These are phyloP conservation scores for Fonsecaea multimorphosa DNA, from an alignment of 2,329 filamentous ascomycete species.

Conservation along the genomic window DNA sequence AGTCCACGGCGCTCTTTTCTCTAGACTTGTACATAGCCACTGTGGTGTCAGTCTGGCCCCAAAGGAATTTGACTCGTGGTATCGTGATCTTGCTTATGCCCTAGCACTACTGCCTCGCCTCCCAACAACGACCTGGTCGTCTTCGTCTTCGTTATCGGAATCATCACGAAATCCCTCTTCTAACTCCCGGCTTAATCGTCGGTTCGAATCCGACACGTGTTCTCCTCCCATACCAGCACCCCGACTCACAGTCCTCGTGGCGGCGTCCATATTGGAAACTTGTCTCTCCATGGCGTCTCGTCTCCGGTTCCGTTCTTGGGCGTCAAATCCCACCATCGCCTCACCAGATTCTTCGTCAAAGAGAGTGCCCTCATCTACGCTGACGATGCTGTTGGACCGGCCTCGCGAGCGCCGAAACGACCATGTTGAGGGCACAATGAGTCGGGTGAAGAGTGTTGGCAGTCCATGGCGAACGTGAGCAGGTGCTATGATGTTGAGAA, in stretches of 20 bases:
- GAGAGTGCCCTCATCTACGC: slow-evolving; percentile 60
- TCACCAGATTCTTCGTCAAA: slow-evolving; percentile 73
- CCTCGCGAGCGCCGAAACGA: slow-evolving; percentile 45
- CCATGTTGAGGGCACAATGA: slow-evolving; percentile 53
- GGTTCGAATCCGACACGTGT: slow-evolving; percentile 51
- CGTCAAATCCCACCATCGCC: slow-evolving; percentile 58
- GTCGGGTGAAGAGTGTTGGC: slow-evolving; percentile 50
- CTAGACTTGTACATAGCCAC: too few relatives aligned
- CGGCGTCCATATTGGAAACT: slow-evolving; percentile 38
- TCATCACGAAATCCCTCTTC: slow-evolving; percentile 78
- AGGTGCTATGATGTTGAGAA: slow-evolving; percentile 34
- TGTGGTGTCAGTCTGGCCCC: not conserved
- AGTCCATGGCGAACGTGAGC: slow-evolving; percentile 49
- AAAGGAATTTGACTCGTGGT: not conserved
- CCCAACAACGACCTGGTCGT: slow-evolving; percentile 35
- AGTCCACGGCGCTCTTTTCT: too few relatives aligned
- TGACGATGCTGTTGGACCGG: slow-evolving; percentile 43
- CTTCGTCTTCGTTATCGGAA: slow-evolving; percentile 64
- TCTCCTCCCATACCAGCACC: slow-evolving; percentile 17
- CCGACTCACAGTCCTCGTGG: slow-evolving; percentile 38
- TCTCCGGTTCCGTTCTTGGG: slow-evolving; percentile 53
- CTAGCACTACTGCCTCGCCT: slow-evolving; percentile 8
- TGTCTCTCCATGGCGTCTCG: slow-evolving; percentile 46
- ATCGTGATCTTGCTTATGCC: slow-evolving; percentile 7
- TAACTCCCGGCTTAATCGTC: slow-evolving; percentile 77